Base-by-base conservation (phyloP, 2,329 filamentous ascomycete genomes). In the Chrysoporthe deuterocubensis region DNA sequence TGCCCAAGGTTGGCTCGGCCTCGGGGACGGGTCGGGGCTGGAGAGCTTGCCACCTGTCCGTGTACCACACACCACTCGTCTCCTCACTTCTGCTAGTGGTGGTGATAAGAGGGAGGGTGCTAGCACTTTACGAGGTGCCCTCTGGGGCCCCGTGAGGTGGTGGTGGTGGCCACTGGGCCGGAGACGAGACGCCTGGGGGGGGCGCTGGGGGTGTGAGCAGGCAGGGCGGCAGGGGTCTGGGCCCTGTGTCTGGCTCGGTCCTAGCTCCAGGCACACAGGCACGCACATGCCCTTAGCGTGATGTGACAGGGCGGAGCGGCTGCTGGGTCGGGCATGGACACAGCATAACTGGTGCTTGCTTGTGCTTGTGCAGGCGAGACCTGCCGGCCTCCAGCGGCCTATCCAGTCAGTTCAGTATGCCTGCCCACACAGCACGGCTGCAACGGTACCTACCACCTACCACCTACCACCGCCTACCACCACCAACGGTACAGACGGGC, bases 181-280 rank as follows among this genome's bases (percentile, higher is more conserved):
- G 61, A 54, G 60, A 50, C 60, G 26, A 62, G 60, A 34, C 50
- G 50, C 21, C 50, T 32, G 50, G 50, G 48, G 11, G 21, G 48
- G 14, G 50, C 4, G 32, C 26, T 16, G 26, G 26, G 50, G 50
- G 48, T 26, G 34, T 56, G 59, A 44, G 43, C 54, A 57, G 54
- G 34, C 54, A 57, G 54, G 54, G 34, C 54, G 32, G 32, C 34
- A 32, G 59, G 43, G 59, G 59, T 26, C 59, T 61, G 59, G 59
- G 48, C 26, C 26, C 59, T 32, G 40, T 44, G 42, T 65, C 65
- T 65, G 62, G 58, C 65, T 59, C 61, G 62, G 66, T 62, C 52
- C 37, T 69, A 69, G 68, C 64, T 63, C 65, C 68, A 69, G 68
- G 68, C 68, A 69, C 68, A 50, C 57, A 60, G 57, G 57, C 57